A percentile compares a stretch with the other conserved stretches of the same genome.
Evolutionary conservation across 495 filamentous ascomycete species (phyloP).

Genomic region (Penicillium malachiteum): DNA sequence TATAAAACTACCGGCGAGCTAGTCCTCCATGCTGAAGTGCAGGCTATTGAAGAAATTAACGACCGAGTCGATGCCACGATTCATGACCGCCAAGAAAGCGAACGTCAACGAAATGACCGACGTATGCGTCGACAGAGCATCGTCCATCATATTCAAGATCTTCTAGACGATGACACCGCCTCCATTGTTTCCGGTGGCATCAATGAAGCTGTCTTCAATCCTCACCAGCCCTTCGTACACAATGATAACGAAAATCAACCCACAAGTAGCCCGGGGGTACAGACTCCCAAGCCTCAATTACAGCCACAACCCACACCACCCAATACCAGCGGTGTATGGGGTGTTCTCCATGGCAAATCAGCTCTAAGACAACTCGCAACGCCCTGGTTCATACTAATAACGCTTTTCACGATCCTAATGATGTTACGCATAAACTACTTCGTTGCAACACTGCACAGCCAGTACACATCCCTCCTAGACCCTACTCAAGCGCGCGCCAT

Average conservation of each 20-base stretch:
- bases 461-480: conserved; percentile 77
- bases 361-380: conserved; percentile 72
- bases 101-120: conserved; percentile 61
- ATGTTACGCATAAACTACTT: conserved; percentile 99
- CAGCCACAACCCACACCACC: conserved; percentile 44
- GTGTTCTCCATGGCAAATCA: conserved; percentile 75
- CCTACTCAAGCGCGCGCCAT: conserved; percentile 55
- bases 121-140: conserved; percentile 65
- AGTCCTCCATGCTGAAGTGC: conserved; percentile 65
- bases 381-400: conserved; percentile 87
- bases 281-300: conserved; percentile 7
- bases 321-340: conserved; percentile 74
- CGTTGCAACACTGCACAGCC: conserved; percentile 82
- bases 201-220: conserved; percentile 16
- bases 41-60: conserved; percentile 42
- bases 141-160: conserved; percentile 68
- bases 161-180: conserved; percentile 55
- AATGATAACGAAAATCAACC: neutral
- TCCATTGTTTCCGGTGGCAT: conserved; percentile 2
- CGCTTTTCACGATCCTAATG: conserved; percentile 82
- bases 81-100: conserved; percentile 46
- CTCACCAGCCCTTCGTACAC: neutral
- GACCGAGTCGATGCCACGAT: conserved; percentile 61
- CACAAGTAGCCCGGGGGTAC: conserved; percentile 3
- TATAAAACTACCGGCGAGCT: conserved; percentile 90